These are phyloP conservation scores for Lichina pygmaea DNA, from an alignment of 495 filamentous ascomycete species.

Conservation along the genomic window DNA sequence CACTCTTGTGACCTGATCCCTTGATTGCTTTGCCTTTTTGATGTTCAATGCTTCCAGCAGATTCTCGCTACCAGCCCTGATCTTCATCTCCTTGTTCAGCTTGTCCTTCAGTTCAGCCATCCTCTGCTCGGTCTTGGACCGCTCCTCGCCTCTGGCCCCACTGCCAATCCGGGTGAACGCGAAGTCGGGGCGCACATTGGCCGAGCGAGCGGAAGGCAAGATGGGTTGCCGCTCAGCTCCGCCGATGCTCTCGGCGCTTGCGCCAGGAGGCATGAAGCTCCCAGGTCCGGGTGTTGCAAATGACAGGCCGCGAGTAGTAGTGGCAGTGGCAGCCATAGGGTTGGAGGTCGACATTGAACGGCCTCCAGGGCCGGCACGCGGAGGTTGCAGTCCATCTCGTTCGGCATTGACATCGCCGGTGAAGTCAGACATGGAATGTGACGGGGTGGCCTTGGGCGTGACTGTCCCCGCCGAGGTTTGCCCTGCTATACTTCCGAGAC, in stretches of 20 bases:
- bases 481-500: background rate
- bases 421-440: conserved; percentile 6
- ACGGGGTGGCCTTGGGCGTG: background rate
- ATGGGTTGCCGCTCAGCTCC: too few relatives aligned
- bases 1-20: conserved; percentile 63
- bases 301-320: conserved; percentile 29
- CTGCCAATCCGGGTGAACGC: conserved; percentile 28
- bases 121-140: conserved; percentile 39
- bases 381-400: conserved; percentile 14
- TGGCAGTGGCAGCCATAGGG: conserved; percentile 10
- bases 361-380: conserved; percentile 17
- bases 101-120: conserved; percentile 48
- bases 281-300: conserved; percentile 49
- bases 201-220: too few relatives aligned
- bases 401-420: conserved; percentile 24
- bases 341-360: conserved; percentile 33
- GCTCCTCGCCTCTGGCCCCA: conserved; percentile 33
- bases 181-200: conserved; percentile 27
- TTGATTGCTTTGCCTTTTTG: conserved; percentile 91
- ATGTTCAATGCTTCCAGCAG: conserved; percentile 75
- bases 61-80: conserved; percentile 92
- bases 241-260: too few relatives aligned
- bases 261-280: conserved; percentile 46
- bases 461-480: background rate
- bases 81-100: conserved; percentile 85